These are phyloP conservation scores for Lactarius indigo DNA, from an alignment of 768 basidiomycete species.

Conservation along the genomic window DNA sequence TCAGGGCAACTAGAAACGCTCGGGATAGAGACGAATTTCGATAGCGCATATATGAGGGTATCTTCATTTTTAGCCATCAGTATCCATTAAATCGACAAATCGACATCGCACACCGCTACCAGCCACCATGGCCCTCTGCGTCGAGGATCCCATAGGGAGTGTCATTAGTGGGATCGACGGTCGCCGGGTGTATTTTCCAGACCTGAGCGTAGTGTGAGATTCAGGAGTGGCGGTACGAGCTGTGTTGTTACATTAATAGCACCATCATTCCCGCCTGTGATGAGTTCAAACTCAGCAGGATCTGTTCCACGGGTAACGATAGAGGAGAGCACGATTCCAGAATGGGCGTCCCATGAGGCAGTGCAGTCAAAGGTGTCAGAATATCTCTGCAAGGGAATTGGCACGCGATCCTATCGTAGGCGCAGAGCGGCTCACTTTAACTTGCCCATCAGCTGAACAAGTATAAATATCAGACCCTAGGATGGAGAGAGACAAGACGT, in stretches of 20 bases:
- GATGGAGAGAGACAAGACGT: constrained; percentile 78
- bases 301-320: constrained; percentile 44
- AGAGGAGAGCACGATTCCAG: constrained; percentile 80
- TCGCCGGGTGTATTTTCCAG: constrained; percentile 35
- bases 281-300: constrained; percentile 38
- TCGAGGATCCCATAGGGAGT: constrained; percentile 10
- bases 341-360: constrained; percentile 78
- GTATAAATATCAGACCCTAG: constrained; percentile 53
- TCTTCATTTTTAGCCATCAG: constrained; percentile 39
- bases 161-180: constrained; percentile 8
- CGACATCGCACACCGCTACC: constrained; percentile 7
- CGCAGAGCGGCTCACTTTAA: constrained; percentile 49
- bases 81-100: background rate
- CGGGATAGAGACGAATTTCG: constrained; percentile 82
- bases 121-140: constrained; percentile 8
- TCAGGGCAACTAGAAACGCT: constrained; percentile 70
- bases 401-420: background rate
- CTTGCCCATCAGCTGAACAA: constrained; percentile 51
- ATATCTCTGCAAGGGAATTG: constrained; percentile 52
- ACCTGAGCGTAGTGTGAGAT: constrained; percentile 32
- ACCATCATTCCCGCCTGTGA: constrained; percentile 86
- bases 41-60: constrained; percentile 72
- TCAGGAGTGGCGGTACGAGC: background rate
- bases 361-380: constrained; percentile 83
- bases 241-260: constrained; percentile 62